These are phyloP conservation scores for Blastobotrys petasosporus DNA, from an alignment of 1,139 yeast species.

Conservation along the genomic window DNA sequence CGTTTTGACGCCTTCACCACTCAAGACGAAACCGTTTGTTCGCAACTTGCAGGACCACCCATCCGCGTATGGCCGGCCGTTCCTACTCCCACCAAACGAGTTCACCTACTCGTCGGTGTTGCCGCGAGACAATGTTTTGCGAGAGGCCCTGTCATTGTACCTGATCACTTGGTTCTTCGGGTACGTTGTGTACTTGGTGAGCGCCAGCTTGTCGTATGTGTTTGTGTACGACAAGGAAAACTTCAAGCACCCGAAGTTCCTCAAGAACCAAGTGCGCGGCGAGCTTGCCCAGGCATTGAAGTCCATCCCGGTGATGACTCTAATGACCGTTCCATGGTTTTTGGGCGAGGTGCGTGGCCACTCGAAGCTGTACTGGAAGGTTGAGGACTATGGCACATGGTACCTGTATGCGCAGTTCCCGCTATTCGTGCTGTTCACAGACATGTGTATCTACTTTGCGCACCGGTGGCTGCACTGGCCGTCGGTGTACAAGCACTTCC, in stretches of 20 bases:
- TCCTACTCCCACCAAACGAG: constrained; percentile 44
- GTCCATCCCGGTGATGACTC: constrained; percentile 86
- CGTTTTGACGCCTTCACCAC: background rate
- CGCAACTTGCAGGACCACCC: constrained; percentile 3
- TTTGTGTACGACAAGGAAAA: constrained; percentile 81
- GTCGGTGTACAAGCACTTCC: constrained; percentile 70
- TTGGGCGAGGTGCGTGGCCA: constrained; percentile 74
- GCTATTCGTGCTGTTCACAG: constrained; percentile 82
- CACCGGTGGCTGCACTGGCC: constrained; percentile 96
- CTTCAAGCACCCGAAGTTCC: constrained; percentile 91
- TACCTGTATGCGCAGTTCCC: constrained; percentile 64
- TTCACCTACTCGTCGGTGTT: constrained; percentile 58
- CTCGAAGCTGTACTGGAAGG: constrained; percentile 66
- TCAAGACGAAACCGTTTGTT: background rate
- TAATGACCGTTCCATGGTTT: constrained; percentile 85
- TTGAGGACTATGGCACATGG: constrained; percentile 60
- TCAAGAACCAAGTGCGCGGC: constrained; percentile 82
- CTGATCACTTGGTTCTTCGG: constrained; percentile 75
- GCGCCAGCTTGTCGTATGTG: constrained; percentile 67
- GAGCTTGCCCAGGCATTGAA: constrained; percentile 73
- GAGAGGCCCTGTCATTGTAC: constrained; percentile 69
- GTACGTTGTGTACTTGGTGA: constrained; percentile 65
- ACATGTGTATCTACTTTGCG: constrained; percentile 81
- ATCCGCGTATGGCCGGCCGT: constrained; percentile 41
- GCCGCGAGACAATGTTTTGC: constrained; percentile 61